phyloP scores from a whole-genome alignment of 1,284 basidiomycete species.

The Agroathelia rolfsii region DNA sequence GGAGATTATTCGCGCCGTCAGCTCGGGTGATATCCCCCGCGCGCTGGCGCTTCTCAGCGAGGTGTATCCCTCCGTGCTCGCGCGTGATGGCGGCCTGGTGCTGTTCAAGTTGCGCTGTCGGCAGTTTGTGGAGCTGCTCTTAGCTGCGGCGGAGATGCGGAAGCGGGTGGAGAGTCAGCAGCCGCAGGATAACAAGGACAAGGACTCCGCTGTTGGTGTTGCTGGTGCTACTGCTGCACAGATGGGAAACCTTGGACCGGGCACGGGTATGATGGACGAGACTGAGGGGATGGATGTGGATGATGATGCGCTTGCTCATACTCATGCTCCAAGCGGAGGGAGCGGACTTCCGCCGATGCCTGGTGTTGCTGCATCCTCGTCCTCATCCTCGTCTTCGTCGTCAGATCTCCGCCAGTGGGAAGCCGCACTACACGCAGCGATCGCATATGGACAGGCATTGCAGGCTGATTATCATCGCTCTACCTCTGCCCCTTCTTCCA shows the following conservation, averaged over 20 bases:
- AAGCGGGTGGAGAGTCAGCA: conserved; percentile 40
- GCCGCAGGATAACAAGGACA: conserved; percentile 18
- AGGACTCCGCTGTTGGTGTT: conserved; percentile 17
- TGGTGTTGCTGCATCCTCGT: conserved; percentile 17
- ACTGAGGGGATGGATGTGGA: conserved; percentile 47
- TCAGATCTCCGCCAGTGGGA: conserved; percentile 30
- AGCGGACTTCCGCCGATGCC: conserved; percentile 21
- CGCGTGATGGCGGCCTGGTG: conserved; percentile 55
- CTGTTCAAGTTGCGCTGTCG: conserved; percentile 70
- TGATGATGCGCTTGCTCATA: conserved; percentile 24
- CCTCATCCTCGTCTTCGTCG: conserved; percentile 17
- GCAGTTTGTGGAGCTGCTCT: conserved; percentile 72
- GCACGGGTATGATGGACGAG: conserved; percentile 31
- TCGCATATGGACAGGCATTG: conserved; percentile 61
- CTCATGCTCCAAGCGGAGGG: conserved; percentile 15
- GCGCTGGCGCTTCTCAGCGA: conserved; percentile 47
- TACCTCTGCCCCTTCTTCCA: too few species aligned
- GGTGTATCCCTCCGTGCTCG: conserved; percentile 55
- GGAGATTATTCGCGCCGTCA: conserved; percentile 56
- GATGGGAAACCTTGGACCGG: too few species aligned
- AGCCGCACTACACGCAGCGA: conserved; percentile 49
- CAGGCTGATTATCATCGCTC: conserved; percentile 62
- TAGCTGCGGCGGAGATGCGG: conserved; percentile 58
- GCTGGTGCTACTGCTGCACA: conserved; percentile 17
- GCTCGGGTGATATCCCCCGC: conserved; percentile 59